Conservation (phyloP, 2,329 filamentous ascomycete genomes). For the Bipolaris gigantea region DNA sequence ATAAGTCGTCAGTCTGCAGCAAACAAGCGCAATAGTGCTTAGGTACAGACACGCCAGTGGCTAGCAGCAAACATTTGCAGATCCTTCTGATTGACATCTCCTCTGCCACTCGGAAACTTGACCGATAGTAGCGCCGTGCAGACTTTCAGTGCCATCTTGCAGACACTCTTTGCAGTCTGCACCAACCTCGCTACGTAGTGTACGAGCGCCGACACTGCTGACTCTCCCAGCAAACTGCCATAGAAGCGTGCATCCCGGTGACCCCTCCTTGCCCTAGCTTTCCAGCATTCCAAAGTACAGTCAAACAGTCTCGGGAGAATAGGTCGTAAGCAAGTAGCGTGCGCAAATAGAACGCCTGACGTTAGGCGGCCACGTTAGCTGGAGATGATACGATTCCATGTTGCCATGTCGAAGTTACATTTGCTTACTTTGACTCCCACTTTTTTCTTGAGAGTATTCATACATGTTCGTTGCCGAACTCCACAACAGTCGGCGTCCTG, state of each 20-base stretch:
- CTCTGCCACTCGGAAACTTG: background rate
- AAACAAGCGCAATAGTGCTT: background rate
- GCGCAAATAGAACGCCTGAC: background rate
- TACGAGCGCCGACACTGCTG: background rate
- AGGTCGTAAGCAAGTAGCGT: conserved; percentile 5
- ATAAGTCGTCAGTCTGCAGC: background rate
- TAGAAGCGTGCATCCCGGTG: background rate
- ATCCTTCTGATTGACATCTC: too few species aligned
- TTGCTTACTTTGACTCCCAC: background rate
- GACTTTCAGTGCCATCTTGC: too few species aligned
- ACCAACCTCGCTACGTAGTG: background rate
- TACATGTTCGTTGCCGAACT: background rate
- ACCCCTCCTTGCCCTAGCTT: background rate
- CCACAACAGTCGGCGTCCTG: background rate
- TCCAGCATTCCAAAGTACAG: background rate
- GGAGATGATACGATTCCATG: background rate
- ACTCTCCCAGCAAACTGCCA: background rate
- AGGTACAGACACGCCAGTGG: background rate
- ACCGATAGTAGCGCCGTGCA: background rate
- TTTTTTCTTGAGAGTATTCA: background rate
- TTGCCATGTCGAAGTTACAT: background rate
- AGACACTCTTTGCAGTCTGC: too few species aligned
- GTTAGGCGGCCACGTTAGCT: background rate
- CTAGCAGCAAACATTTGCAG: too few species aligned
- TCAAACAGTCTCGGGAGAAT: background rate